Evolutionary conservation across 495 filamentous ascomycete species (phyloP), one percentile per base, ranked within the genome.

Genomic region (Penicillium verhagenii): DNA sequence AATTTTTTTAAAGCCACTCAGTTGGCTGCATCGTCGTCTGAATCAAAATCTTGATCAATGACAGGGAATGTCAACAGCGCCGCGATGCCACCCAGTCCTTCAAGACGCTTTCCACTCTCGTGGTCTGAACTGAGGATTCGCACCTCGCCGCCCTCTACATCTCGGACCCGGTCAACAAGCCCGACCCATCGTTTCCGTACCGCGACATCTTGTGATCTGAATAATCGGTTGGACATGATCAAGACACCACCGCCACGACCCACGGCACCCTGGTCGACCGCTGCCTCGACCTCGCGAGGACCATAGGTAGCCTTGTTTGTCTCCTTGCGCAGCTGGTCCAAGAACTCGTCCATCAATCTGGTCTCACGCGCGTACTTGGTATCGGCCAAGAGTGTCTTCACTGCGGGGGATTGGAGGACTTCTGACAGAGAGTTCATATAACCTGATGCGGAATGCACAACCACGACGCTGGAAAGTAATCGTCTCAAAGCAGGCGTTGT

Each of bases 231-330:
- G 48, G 86, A 91, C 53, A 98, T 86, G 51, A 98, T 72, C 44
- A 98, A 72, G 16, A 91, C 81, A 3, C 91, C 92, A 2, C 90
- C 91, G 14, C 92, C 92, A 28, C 85, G 78, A 0, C 92, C 92
- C 0, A 97, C 91, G 2, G 92, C 95, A 19, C 93, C 92, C 67
- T 95, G 89, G 31, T 84, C 84, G 4, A 96, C 87, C 1, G 94
- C 95, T 55, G 82, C 84, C 65, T 91, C 87, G 8, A 97, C 92
- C 66, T 96, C 91, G 9, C 75, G 80, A 2, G 86, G 86, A 4
- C 94, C 94, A 69, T 98, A 98, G 79, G 93, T 96, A 14, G 95
- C 95, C 43, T 87, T 79, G 18, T 88, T 89, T 53, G 96, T 93
- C 52, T 98, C 92, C 58, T 86, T 89, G 23, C 90, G 83, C 21